Base-by-base conservation (phyloP, 495 filamentous ascomycete genomes). In the Saxispiralis lemnorum region DNA sequence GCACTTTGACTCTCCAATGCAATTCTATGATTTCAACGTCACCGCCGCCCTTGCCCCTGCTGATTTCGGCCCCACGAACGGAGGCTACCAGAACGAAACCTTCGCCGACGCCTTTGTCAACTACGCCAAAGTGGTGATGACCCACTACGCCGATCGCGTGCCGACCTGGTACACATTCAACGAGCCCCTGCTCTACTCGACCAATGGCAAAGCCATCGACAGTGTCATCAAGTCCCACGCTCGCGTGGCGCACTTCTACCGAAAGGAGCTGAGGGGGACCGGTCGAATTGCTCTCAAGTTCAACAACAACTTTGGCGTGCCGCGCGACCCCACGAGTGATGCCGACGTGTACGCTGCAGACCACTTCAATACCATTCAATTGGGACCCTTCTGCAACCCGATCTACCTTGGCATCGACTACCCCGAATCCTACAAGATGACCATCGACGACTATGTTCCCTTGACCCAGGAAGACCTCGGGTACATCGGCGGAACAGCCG, bases 121-220 rank as follows among this genome's bases (percentile, higher is more conserved):
- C 11, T 57, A 56, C 37, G 56, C 54, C 13, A 38, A 44, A 15
- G 44, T 59, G 9, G 47, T 52, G 16, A 52, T 56, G 36, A 43
- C 30, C 18, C 55, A 48, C 7, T 58, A 46, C 18, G 44, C 41
- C 11, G 45, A 53, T 19, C 52, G 51, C 28, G 50, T 58, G 12
- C 46, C 50, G 35, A 35, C 52, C 32, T 56, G 57, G 57, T 58
- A 55, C 44, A 66, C 66, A 11, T 46, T 65, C 4, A 69, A 65
- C 41, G 67, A 66, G 53, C 48, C 41, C 35, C 45, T 56, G 42
- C 41, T 28, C 5, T 28, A 28, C 24, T 28, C 24, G 9, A 28
- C 24, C 5, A 28, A 28, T 28, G 24, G 24, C 4, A 28, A 28
- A 9, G 4, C 24, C 5, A 28, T 28, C 9, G 24, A 28, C 39